Evolutionary conservation across 306 rosid genomes (phyloP), one percentile per base, ranked within the genome.

Genomic region (Prunus campanulata): DNA sequence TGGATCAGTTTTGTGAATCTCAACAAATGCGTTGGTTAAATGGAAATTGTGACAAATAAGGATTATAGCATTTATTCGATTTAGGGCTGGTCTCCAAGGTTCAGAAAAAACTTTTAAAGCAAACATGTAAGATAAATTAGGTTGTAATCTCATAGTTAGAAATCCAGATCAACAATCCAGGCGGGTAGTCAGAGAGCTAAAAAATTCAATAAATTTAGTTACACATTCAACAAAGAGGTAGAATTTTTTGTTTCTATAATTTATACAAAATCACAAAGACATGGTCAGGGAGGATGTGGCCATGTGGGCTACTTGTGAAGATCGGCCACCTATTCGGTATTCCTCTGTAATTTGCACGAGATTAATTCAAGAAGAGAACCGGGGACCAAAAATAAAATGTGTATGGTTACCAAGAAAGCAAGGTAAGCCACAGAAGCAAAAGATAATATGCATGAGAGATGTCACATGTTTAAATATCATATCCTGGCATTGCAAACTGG

Each of bases 401-500:
- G 62, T 55, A 10, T 66, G 56, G 52, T 71, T 66, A 81, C 83
- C 75, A 70, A 46, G 74, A 75, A 80, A 72, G 54, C 57, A 66
- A 56, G 27, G 82, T 52, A 60, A 77, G 81, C 69, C 50, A n/a
- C 24, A 66, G 83, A 65, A 60, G 61, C 63, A 49, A 39, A 63
- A 3, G 20, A 63, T 63, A 29, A 74, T 39, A 62, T 19, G 72
- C 12, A 59, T 24, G 78, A 62, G 20, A 56, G 69, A 54, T 76
- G 74, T 68, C 61, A 61, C 51, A 32, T 76, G 51, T 51, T 90
- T 90, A 90, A 64, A 78, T 69, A 70, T 89, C 97, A 77, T 86
- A 88, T 66, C 97, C 97, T 0, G 98, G 97, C 96, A 95, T 72
- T 57, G 89, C 92, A 89, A 95, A 95, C 83, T 92, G 96, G 66